Evolutionary conservation across 495 filamentous ascomycete species (phyloP), one percentile per base, ranked within the genome.

Genomic region (Achaetomiella virescens): DNA sequence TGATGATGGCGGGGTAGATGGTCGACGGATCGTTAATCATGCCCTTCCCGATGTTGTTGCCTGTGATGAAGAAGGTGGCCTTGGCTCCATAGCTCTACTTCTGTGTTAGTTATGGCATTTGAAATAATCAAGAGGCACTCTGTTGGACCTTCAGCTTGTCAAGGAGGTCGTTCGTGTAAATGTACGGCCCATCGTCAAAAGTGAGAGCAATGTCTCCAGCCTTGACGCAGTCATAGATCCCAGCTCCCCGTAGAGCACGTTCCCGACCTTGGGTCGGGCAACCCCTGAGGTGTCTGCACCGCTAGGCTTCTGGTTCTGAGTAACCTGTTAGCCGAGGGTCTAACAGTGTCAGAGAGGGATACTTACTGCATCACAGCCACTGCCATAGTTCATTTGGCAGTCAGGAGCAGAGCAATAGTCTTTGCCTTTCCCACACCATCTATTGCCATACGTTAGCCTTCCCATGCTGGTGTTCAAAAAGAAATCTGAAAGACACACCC

Each of bases 21-120:
- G 76, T 75, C 6, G 67, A 63, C 0, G 76, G 74, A 54, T 79
- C 79, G 57, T 90, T 87, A 42, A 90, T 87, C 48, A 77, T 62
- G 9, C 87, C 86, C 62, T 90, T 91, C 58, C 81, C 83, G 20
- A 84, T 72, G 62, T 89, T 90, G 71, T 81, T 83, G 8, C 88
- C 88, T 2, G 83, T 89, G 44, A 92, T 75, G 67, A 91, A 91
- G 65, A 92, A 92, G 0, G 88, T 91, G 0, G 82, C 88, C 48
- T 84, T 88, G 18, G 82, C 84, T 17, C 79, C 70, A 55, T 85
- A 85, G 49, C 72, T 72, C 62, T 84, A 43, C 20, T 18, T 3
- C 1, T 15, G 27, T 20, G n/a, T 72, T 48, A 55, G 62, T 61
- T 22, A 64, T 48, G 27, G 18, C 14, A 8, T 12, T 22, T 8